Evolutionary conservation across 352 stramenopile species (phyloP), one percentile per base, ranked within the genome.

Genomic region (Globisporangium mamillatum): DNA sequence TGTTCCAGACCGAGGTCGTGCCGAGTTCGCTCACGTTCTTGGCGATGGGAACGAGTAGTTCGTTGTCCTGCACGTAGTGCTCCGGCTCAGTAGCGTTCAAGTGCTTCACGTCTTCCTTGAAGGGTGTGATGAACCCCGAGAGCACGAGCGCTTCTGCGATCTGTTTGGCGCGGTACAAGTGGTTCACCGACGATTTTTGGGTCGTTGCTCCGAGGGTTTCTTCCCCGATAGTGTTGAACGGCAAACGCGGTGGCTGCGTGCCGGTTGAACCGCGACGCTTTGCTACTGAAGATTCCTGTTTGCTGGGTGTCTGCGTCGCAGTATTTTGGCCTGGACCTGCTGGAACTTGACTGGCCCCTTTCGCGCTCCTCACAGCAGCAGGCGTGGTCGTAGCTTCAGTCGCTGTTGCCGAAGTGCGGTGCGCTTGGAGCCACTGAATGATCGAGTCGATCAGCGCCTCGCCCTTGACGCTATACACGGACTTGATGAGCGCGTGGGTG

Each of bases 61-160:
- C 62, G 20, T 50, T 62, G 24, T 61, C 62, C 1, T 32, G 25
- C 10, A 66, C 50, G 41, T 66, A 66, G 32, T 59, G 29, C 1
- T 46, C 32, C 2, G 60, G 18, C 3, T 6, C n/a, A 1, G 25
- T 1, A 2, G 48, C 16, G 29, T 59, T 41, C 24, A 58, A 36
- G 25, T 66, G 25, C 10, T 29, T 38, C 16, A 22, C 18, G 25
- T 66, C 50, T 6, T 66, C 60, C 24, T 66, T 57, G 44, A 58
- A 58, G 29, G 62, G 62, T 3, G 48, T 67, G 10, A 67, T 27
- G 24, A 67, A 67, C n/a, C 62, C 62, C 12, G 14, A 27, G 1
- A 67, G 62, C 18, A 67, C 62, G 22, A 67, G 62, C 29, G 62
- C 62, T 20, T 67, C 62, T 4, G 62, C 62, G 46, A 67, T 34